phyloP scores from a whole-genome alignment of 2,329 filamentous ascomycete species.

The Xylariaceae sp. region DNA sequence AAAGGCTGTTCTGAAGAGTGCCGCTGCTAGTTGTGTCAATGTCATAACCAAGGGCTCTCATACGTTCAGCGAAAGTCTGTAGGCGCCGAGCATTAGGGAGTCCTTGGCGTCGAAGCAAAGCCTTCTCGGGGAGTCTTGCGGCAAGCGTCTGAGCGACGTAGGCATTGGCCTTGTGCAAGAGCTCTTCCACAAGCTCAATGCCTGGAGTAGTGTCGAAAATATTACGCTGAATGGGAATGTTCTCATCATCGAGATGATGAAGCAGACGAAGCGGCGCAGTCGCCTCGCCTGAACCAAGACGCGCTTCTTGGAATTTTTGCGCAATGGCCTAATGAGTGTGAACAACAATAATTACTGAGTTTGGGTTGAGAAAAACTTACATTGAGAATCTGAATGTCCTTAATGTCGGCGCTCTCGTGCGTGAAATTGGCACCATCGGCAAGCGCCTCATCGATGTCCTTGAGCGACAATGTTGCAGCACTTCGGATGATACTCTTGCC shows the following conservation, averaged over 20 bases:
- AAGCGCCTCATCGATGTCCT: slow-evolving; percentile 79
- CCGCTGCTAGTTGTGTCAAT: slow-evolving; percentile 88
- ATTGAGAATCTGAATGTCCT: slow-evolving; percentile 76
- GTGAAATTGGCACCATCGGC: slow-evolving; percentile 57
- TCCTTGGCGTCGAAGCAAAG: slow-evolving; percentile 80
- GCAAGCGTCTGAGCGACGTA: slow-evolving; percentile 82
- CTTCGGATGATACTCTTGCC: slow-evolving; percentile 94
- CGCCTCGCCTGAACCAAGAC: slow-evolving; percentile 73
- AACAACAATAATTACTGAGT: slow-evolving; percentile 17
- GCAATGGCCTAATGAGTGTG: slow-evolving; percentile 56
- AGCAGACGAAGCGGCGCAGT: slow-evolving; percentile 83
- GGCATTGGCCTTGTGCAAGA: slow-evolving; percentile 87
- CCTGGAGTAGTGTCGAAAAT: slow-evolving; percentile 87
- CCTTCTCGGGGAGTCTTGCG: slow-evolving; percentile 79
- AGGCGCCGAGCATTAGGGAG: slow-evolving; percentile 83
- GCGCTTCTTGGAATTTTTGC: slow-evolving; percentile 83
- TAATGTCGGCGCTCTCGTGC: slow-evolving; percentile 60
- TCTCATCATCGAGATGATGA: slow-evolving; percentile 95
- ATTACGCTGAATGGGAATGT: slow-evolving; percentile 93
- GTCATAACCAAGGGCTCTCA: slow-evolving; percentile 84
- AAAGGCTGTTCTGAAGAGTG: slow-evolving; percentile 86
- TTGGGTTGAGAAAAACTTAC: slow-evolving; percentile 39
- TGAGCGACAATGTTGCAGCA: slow-evolving; percentile 74
- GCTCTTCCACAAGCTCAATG: slow-evolving; percentile 90
- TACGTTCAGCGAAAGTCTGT: slow-evolving; percentile 85